Base-by-base conservation (phyloP, 2,329 filamentous ascomycete species). In the Monilinia aucupariae region DNA sequence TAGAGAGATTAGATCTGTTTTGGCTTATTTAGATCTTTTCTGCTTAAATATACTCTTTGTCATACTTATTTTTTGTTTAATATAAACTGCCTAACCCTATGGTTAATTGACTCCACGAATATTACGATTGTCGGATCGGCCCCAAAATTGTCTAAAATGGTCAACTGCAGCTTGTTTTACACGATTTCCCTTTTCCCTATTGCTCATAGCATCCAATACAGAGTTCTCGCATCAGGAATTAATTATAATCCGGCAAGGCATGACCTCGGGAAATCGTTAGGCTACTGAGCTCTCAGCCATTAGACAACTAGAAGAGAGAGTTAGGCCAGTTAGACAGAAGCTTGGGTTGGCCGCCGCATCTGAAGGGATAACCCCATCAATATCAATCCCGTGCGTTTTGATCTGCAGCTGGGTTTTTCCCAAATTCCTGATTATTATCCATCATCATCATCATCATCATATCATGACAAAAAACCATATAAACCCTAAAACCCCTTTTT, bases 401-500 rank as follows among this genome's bases (percentile, higher is more conserved):
- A 55, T 55, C 39, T 55, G n/a, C 51, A 22, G 39, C 34, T 39
- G 51, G 51, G 51, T 17, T 30, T 25, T 22, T 45, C 53, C 53
- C 39, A 45, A 43, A 39, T 32, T 22, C 22, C 25, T 30, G 22
- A 25, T 30, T 45, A 32, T 41, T 43, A 32, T 32, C 45, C 27
- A 45, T 7, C 53, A 45, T 32, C 25, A n/a, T 43, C 37, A 39
- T 43, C 53, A 45, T 32, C 25, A n/a, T 43, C 37, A 39, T 55
- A 3, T 43, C 41, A 25, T 55, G 12, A 55, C 43, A 20, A 43
- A 55, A 32, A 30, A 13, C 30, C 10, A 30, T 15, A 30, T 20
- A 30, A 55, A 55, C 37, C 52, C 37, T 55, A 55, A 55, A 55
- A 13, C 52, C 52, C 52, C 52, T 41, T 55, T 55, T 43, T 7